These are phyloP conservation scores for Chaetomiaceae sp. DNA, from an alignment of 2,329 filamentous ascomycete species.

Conservation along the genomic window DNA sequence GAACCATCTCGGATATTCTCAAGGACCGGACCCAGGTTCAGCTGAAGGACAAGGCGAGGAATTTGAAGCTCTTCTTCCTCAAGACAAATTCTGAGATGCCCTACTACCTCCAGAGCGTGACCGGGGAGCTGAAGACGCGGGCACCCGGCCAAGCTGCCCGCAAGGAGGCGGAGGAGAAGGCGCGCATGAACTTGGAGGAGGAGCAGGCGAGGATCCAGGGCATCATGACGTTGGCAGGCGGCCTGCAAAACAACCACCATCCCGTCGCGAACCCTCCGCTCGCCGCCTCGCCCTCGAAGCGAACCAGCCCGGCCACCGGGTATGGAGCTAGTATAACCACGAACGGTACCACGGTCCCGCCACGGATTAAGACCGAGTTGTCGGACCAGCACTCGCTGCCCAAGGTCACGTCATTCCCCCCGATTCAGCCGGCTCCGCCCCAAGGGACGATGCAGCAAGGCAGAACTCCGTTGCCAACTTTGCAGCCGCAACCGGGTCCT, in stretches of 20 bases:
- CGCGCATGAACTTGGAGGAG: slow-evolving; percentile 54
- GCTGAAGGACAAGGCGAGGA: slow-evolving; percentile 86
- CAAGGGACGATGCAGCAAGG: slow-evolving; percentile 13
- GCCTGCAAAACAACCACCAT: slow-evolving; percentile 41
- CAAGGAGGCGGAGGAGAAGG: slow-evolving; percentile 63
- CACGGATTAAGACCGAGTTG: slow-evolving; percentile 24
- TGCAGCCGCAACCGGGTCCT: slow-evolving; percentile 14
- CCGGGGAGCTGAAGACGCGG: slow-evolving; percentile 81
- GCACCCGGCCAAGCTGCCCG: slow-evolving; percentile 70
- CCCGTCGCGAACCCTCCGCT: slow-evolving; percentile 7
- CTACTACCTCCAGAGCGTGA: slow-evolving; percentile 81
- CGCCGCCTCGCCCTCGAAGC: slow-evolving; percentile 11
- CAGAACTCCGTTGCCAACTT: slow-evolving; percentile 12
- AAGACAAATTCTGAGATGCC: slow-evolving; percentile 91
- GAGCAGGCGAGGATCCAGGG: slow-evolving; percentile 57
- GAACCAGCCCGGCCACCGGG: slow-evolving; percentile 14
- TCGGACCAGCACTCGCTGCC: slow-evolving; percentile 16
- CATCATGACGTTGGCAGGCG: slow-evolving; percentile 53
- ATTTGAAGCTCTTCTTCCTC: slow-evolving; percentile 85
- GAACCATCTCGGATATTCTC: slow-evolving; percentile 74
- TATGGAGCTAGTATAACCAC: background rate
- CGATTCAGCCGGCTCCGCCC: slow-evolving; percentile 26
- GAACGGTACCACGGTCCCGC: slow-evolving; percentile 12
- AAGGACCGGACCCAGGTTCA: slow-evolving; percentile 90
- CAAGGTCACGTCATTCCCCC: slow-evolving; percentile 21